These are phyloP conservation scores for Gnomoniopsis sp. DNA, from an alignment of 2,329 filamentous ascomycete genomes.

Conservation along the genomic window DNA sequence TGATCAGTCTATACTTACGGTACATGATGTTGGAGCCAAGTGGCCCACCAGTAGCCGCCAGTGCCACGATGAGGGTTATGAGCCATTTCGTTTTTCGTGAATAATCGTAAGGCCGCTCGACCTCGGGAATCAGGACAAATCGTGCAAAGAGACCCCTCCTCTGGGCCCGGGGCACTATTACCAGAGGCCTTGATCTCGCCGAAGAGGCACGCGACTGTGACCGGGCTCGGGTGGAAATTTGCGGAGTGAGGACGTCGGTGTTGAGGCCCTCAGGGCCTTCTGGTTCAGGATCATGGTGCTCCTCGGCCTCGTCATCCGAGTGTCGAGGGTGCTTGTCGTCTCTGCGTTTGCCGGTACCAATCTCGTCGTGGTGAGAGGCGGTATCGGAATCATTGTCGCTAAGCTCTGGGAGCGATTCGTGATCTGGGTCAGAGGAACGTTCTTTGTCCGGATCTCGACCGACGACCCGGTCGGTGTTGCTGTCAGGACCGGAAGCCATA, in stretches of 20 bases:
- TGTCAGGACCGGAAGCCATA: conserved; percentile 11
- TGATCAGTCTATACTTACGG: conserved; percentile 48
- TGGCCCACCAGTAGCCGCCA: conserved; percentile 74
- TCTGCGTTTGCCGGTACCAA: neutral
- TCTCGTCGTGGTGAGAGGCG: conserved; percentile 1
- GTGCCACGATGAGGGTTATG: conserved; percentile 72
- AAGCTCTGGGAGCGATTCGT: neutral
- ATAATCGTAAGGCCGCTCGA: conserved; percentile 74
- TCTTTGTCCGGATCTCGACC: neutral
- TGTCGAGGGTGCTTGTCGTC: neutral
- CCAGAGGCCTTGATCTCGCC: conserved; percentile 32
- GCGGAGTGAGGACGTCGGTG: conserved; percentile 2
- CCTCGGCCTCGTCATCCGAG: conserved; percentile 13
- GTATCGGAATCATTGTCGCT: neutral
- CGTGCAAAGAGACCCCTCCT: conserved; percentile 71
- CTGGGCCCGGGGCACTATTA: conserved; percentile 40
- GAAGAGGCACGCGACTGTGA: conserved; percentile 35
- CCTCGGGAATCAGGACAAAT: conserved; percentile 72
- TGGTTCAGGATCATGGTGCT: conserved; percentile 14
- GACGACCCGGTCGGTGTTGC: conserved; percentile 2
- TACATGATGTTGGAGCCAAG: conserved; percentile 84
- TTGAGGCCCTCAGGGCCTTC: conserved; percentile 15
- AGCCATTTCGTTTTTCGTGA: conserved; percentile 74
- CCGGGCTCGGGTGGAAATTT: conserved; percentile 1
- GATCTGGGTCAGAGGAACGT: neutral